phyloP scores from a whole-genome alignment of 176 grass and related monocot genomes.

The Triticum turgidum region DNA sequence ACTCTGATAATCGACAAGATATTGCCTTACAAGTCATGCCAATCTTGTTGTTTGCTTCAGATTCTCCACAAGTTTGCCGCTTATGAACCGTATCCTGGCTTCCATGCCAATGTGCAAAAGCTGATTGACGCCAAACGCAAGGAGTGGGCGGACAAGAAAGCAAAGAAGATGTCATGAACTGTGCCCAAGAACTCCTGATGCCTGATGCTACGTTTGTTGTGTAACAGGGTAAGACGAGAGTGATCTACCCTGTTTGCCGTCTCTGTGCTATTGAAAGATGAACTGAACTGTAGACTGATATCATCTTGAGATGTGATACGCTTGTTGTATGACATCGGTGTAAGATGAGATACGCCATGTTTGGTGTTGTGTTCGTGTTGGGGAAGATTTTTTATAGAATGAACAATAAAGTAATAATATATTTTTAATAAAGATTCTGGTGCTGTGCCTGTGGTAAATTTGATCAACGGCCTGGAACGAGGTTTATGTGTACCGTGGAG shows the following conservation, averaged over 20 bases:
- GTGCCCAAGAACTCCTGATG: not conserved
- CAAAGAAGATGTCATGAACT: constrained; percentile 63
- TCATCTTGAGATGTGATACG: not conserved
- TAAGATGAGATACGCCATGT: not conserved
- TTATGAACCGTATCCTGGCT: constrained; percentile 92
- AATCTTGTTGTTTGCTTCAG: constrained; percentile 36
- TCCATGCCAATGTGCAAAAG: constrained; percentile 59
- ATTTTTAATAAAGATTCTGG: not conserved
- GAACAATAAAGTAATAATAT: not conserved
- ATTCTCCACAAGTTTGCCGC: constrained; percentile 59
- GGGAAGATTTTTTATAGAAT: not conserved
- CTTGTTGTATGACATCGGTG: not conserved
- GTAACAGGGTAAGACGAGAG: not conserved
- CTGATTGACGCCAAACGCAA: constrained; percentile 56
- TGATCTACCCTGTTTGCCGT: not conserved
- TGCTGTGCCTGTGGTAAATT: not conserved
- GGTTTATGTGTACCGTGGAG: not conserved
- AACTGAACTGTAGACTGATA: not conserved
- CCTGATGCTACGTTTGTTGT: not conserved
- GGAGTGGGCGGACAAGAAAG: constrained; percentile 68
- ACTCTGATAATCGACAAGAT: not conserved
- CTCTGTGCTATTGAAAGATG: not conserved
- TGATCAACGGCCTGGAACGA: not conserved
- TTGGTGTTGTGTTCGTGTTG: not conserved
- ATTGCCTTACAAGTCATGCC: not conserved